Percentiles rank a stretch among this genome's conserved stretches.
phyloP scores from a whole-genome alignment of 768 basidiomycete species.

The Boletus pseudo-olivaceus region DNA sequence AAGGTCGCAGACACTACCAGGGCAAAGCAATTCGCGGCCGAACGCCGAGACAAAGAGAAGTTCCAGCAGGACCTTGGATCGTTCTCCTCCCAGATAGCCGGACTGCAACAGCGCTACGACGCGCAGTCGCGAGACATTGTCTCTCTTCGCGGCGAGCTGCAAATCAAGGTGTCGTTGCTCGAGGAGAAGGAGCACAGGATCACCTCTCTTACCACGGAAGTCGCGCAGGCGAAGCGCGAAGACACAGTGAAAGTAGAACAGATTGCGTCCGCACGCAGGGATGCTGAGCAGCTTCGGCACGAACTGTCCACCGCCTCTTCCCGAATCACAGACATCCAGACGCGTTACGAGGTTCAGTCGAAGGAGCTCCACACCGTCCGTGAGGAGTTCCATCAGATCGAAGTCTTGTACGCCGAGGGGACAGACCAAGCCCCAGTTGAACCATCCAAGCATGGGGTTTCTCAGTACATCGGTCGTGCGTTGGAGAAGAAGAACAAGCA shows the following conservation, averaged over 20 bases:
- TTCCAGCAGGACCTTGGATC: neutral
- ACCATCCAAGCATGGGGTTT: neutral
- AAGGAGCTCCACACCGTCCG: neutral
- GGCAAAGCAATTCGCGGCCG: neutral
- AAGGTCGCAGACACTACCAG: neutral
- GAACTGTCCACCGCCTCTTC: neutral
- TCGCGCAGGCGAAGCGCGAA: neutral
- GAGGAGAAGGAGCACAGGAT: conserved; percentile 3
- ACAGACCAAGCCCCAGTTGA: neutral
- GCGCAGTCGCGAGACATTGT: neutral
- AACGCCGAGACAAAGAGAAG: neutral
- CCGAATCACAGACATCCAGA: neutral
- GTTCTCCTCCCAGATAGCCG: neutral
- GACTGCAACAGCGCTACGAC: neutral
- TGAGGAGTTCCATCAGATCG: neutral
- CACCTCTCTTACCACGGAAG: neutral
- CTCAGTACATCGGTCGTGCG: neutral
- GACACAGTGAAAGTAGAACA: neutral
- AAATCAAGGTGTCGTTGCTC: neutral
- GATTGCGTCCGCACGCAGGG: neutral
- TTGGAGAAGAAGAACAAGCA: neutral
- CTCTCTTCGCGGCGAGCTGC: neutral
- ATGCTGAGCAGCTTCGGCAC: neutral
- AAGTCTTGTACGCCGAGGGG: neutral
- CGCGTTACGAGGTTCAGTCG: neutral